Evolutionary conservation across 495 filamentous ascomycete genomes (phyloP), one percentile per base, ranked within the genome.

Genomic region (Aspergillus ostianus): DNA sequence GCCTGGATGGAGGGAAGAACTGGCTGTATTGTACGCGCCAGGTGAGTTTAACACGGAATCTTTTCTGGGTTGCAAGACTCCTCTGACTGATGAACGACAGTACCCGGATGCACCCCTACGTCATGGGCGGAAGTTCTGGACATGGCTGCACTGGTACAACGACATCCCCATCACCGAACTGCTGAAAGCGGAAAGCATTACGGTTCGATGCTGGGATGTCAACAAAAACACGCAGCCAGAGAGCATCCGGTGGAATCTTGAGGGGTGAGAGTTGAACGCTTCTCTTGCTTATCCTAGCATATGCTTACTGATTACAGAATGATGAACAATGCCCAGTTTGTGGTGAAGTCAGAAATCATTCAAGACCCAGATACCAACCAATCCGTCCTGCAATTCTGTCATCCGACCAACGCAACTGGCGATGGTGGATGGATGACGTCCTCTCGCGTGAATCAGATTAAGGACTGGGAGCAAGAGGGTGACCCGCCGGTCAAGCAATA

Each of bases 1-100:
- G 77, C 58, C 68, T 83, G 20, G 82, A 86, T 66, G 77, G 77
- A 32, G 84, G 84, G 0, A 63, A 69, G 26, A 80, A 66, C 10
- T 86, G 83, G 84, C 49, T 64, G 0, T 65, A 64, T 29, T 65
- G 62, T 53, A 51, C 56, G 23, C 50, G 70, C 44, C 29, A 55
- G 52, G 61, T 61, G 57, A 20, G 52, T 48, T 21, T 49, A 18
- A 21, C 1, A n/a, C 47, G 20, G 10, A 3, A 19, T 27, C 15
- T 23, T 7, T 6, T 4, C 1, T 17, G 20, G 12, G 10, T 56
- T n/a, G 18, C 19, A 19, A 51, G 5, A 4, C 4, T 2, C 20
- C 26, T 13, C n/a, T n/a, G n/a, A 27, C 45, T 57, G 19, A 51
- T 30, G 3, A 51, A 4, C 19, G 10, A 2, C 29, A 71, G 61